phyloP scores from a whole-genome alignment of 768 basidiomycete species.

The Daedaleopsis sinensis region DNA sequence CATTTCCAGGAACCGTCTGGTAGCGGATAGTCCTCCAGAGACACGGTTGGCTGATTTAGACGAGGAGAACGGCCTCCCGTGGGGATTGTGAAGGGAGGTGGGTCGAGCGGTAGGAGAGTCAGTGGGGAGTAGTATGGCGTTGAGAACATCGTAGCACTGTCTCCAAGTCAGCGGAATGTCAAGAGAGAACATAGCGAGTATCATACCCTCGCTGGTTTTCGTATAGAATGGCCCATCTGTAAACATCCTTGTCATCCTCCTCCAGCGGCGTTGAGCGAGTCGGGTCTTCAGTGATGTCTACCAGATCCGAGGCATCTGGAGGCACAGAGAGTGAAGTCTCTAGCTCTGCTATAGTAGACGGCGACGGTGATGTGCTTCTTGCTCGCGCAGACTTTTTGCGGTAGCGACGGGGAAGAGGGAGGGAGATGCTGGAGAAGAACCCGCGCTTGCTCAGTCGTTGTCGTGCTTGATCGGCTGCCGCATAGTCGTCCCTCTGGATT shows the following conservation, averaged over 20 bases:
- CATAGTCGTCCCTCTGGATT: conserved; percentile 44
- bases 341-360: neutral
- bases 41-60: conserved; percentile 54
- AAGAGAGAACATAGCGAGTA: neutral
- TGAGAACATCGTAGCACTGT: conserved; percentile 68
- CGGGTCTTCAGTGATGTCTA: neutral
- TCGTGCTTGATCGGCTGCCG: conserved; percentile 48
- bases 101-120: conserved; percentile 72
- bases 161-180: neutral
- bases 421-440: conserved; percentile 17
- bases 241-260: conserved; percentile 49
- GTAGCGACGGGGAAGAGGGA: conserved; percentile 15
- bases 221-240: conserved; percentile 78
- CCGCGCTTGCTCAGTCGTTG: conserved; percentile 43
- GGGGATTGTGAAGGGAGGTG: conserved; percentile 72
- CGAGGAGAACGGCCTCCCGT: conserved; percentile 33
- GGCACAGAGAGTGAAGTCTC: neutral
- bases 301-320: conserved; percentile 6
- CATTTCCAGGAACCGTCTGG: conserved; percentile 83
- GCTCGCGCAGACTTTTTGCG: neutral
- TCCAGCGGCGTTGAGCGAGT: conserved; percentile 7
- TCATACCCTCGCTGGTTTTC: conserved; percentile 82
- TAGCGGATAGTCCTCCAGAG: conserved; percentile 66
- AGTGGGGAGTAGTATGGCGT: conserved; percentile 70
- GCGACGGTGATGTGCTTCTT: conserved; percentile 3